Evolutionary conservation across 371 early-diverging fungal genomes (phyloP).

Genomic region (Entomophthora muscae): DNA sequence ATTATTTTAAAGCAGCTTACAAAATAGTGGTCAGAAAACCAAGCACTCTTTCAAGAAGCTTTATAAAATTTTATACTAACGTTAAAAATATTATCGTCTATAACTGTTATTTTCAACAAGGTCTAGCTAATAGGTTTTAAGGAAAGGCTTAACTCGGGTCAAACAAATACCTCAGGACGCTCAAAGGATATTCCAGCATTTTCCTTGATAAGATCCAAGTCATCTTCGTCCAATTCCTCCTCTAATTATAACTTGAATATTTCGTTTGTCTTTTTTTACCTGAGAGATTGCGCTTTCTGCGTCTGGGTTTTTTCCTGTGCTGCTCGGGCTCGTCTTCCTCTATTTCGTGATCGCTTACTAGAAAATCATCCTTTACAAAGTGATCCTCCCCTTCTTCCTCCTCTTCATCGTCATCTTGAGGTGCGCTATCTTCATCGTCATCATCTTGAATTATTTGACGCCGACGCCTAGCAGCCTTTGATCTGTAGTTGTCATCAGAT

Average conservation of each 20-base stretch:
- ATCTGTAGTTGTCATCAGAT: conserved; percentile 14
- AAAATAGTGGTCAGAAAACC: too few species aligned
- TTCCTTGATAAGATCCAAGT: conserved; percentile 64
- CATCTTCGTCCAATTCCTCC: conserved; percentile 70
- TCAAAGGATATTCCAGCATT: conserved; percentile 51
- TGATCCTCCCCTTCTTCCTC: conserved; percentile 14
- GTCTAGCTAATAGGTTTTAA: too few species aligned
- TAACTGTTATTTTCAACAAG: too few species aligned
- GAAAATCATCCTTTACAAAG: conserved; percentile 7
- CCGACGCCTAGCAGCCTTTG: conserved; percentile 11
- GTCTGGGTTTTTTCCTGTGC: conserved; percentile 13
- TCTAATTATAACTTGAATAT: conserved; percentile 17
- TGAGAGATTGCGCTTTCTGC: conserved; percentile 16
- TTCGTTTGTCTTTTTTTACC: too few species aligned
- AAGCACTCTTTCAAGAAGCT: too few species aligned
- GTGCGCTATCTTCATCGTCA: conserved; percentile 17
- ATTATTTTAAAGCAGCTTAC: too few species aligned
- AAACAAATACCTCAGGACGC: conserved; percentile 28
- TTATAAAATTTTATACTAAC: too few species aligned
- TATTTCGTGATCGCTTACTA: conserved; percentile 24
- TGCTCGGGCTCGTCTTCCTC: conserved; percentile 26
- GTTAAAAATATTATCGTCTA: too few species aligned
- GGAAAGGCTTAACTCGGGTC: too few species aligned
- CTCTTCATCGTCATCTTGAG: conserved; percentile 16
- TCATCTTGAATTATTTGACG: conserved; percentile 16